Evolutionary conservation across 257 asterid genomes (phyloP).

Genomic region (Scutellaria minor): DNA sequence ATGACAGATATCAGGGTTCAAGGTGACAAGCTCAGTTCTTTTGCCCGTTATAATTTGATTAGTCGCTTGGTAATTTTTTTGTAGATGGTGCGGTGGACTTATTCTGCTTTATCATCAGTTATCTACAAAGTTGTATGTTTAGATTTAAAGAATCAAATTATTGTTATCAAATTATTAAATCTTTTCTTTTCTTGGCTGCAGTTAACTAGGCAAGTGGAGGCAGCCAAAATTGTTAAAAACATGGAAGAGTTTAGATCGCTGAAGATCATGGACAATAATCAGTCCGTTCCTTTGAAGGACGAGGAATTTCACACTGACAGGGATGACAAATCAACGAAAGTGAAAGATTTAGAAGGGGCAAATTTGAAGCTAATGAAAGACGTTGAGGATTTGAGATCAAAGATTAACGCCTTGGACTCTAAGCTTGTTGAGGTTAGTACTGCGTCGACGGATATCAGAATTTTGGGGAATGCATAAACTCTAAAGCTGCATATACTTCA

Average conservation of each 20-base stretch:
- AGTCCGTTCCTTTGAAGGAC: slow-evolving; percentile 40
- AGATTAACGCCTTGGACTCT: slow-evolving; percentile 55
- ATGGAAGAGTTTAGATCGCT: slow-evolving; percentile 46
- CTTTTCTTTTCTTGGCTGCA: slow-evolving; percentile 35
- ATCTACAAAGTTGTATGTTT: not conserved
- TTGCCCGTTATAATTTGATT: slow-evolving; percentile 14
- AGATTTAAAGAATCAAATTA: not conserved
- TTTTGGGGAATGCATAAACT: slow-evolving; percentile 10
- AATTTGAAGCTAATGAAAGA: slow-evolving; percentile 47
- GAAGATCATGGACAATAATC: slow-evolving; percentile 43
- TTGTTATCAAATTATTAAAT: slow-evolving; percentile 3
- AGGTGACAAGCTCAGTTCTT: slow-evolving; percentile 15
- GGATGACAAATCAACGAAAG: slow-evolving; percentile 38
- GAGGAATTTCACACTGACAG: slow-evolving; percentile 39
- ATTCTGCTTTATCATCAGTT: slow-evolving; percentile 10
- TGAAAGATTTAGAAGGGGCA: slow-evolving; percentile 48
- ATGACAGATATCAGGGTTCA: slow-evolving; percentile 14
- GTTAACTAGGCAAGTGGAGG: slow-evolving; percentile 49
- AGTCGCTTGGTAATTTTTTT: slow-evolving; percentile 13
- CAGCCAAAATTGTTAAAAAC: slow-evolving; percentile 43
- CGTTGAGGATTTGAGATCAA: slow-evolving; percentile 56
- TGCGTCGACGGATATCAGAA: slow-evolving; percentile 26
- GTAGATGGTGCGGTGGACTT: not conserved
- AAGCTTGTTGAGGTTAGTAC: slow-evolving; percentile 70
- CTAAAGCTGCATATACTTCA: slow-evolving; percentile 21